phyloP scores from a whole-genome alignment of 768 basidiomycete genomes.

The Cystobasidium onofrii region DNA sequence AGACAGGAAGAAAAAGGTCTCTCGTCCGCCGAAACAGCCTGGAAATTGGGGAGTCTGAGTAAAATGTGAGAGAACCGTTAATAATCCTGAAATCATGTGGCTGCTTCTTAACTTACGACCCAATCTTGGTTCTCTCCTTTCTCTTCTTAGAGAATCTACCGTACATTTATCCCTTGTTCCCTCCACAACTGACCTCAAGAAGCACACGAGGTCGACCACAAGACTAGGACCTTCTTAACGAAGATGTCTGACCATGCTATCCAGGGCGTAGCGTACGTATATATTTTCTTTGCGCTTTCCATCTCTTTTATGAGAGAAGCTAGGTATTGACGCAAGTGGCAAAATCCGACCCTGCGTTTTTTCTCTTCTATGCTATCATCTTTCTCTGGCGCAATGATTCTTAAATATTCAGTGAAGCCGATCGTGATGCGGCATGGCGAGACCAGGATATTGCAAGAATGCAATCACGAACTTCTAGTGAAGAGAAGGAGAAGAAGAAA shows the following conservation, averaged over 20 bases:
- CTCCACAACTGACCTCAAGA: neutral
- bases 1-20: neutral
- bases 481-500: neutral
- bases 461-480: neutral
- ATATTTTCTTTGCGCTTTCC: too few relatives aligned
- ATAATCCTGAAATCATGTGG: neutral
- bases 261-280: neutral
- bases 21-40: neutral
- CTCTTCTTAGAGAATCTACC: neutral
- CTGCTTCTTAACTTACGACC: neutral
- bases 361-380: neutral
- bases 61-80: neutral
- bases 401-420: conserved; percentile 16
- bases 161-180: neutral
- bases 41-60: neutral
- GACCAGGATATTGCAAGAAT: neutral
- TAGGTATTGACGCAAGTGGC: neutral
- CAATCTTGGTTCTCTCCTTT: neutral
- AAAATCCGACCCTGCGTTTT: neutral
- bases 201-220: neutral
- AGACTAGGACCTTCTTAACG: neutral
- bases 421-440: conserved; percentile 1
- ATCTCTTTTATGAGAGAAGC: too few relatives aligned
- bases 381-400: neutral
- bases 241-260: neutral